Conservation (phyloP, 2,329 filamentous ascomycete species). For the Malbranchea zuffiana region DNA sequence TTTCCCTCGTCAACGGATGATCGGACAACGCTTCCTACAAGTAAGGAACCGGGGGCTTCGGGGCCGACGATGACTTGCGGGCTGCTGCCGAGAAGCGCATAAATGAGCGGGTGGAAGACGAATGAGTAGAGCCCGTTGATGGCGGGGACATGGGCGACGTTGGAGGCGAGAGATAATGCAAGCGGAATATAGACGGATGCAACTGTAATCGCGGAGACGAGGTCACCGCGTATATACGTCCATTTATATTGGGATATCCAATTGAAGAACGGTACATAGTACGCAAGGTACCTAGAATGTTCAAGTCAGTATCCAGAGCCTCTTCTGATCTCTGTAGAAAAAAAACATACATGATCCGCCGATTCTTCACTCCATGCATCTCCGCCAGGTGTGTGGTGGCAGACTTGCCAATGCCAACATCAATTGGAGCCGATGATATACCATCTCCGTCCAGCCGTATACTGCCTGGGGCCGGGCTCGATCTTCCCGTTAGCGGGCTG, state of each 20-base stretch:
- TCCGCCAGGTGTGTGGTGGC: slow-evolving; percentile 62
- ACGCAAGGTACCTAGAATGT: slow-evolving; percentile 66
- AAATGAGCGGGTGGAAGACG: slow-evolving; percentile 82
- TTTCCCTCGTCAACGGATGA: slow-evolving; percentile 59
- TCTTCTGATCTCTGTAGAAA: no score
- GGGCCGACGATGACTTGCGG: slow-evolving; percentile 91
- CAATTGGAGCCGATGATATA: slow-evolving; percentile 33
- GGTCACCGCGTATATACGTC: slow-evolving; percentile 72
- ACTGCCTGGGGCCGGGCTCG: slow-evolving; percentile 14
- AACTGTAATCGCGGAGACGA: slow-evolving; percentile 84
- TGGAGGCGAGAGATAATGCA: slow-evolving; percentile 84
- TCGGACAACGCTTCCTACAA: slow-evolving; percentile 79
- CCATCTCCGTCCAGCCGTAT: slow-evolving; percentile 34
- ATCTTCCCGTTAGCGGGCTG: slow-evolving; percentile 15
- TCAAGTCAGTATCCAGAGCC: background rate
- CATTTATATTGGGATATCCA: slow-evolving; percentile 84
- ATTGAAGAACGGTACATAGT: slow-evolving; percentile 83
- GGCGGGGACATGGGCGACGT: slow-evolving; percentile 82
- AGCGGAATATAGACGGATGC: slow-evolving; percentile 98
- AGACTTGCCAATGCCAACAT: slow-evolving; percentile 52
- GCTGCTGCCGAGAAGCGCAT: slow-evolving; percentile 81
- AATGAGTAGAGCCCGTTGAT: slow-evolving; percentile 93
- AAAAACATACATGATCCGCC: slow-evolving; percentile 56
- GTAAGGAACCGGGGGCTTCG: slow-evolving; percentile 82
- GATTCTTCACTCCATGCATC: slow-evolving; percentile 62